Conservation (phyloP, 148 eudicot genomes). For the Camellia sinensis region DNA sequence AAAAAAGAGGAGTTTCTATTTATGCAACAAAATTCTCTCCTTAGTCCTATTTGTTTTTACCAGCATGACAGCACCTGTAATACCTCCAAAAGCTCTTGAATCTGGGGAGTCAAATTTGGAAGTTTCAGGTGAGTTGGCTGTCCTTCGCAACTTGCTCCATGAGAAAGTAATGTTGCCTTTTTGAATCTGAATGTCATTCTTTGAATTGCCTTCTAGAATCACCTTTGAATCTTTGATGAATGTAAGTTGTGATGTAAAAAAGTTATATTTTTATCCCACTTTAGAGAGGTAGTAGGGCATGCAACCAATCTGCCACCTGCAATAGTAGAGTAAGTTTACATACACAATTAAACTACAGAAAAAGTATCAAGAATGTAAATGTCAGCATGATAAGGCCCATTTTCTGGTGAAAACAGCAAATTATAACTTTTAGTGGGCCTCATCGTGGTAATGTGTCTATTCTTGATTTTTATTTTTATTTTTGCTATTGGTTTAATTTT, state of each 20-base stretch:
- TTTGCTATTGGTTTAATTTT: too few species aligned
- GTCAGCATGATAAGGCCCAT: too few species aligned
- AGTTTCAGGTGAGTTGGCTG: background rate
- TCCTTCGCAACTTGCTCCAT: background rate
- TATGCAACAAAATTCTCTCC: too few species aligned
- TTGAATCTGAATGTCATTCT: background rate
- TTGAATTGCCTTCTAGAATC: background rate
- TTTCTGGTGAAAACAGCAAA: too few species aligned
- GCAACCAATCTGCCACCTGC: too few species aligned
- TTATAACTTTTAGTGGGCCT: too few species aligned
- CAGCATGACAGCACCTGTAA: conserved; percentile 96
- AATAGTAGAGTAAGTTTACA: too few species aligned
- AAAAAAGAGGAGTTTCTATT: too few species aligned
- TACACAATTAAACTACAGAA: too few species aligned
- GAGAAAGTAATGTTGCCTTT: background rate
- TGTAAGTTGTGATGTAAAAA: background rate
- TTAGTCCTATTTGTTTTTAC: conserved; percentile 1
- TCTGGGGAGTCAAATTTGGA: conserved; percentile 75
- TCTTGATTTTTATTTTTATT: too few species aligned
- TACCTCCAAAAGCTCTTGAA: conserved; percentile 71
- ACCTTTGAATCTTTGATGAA: background rate
- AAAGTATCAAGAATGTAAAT: too few species aligned
- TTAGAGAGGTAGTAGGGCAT: background rate
- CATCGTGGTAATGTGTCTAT: too few species aligned
- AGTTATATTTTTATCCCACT: background rate